These are phyloP conservation scores for Vicia villosa DNA, from an alignment of 306 rosid species.

Conservation along the genomic window DNA sequence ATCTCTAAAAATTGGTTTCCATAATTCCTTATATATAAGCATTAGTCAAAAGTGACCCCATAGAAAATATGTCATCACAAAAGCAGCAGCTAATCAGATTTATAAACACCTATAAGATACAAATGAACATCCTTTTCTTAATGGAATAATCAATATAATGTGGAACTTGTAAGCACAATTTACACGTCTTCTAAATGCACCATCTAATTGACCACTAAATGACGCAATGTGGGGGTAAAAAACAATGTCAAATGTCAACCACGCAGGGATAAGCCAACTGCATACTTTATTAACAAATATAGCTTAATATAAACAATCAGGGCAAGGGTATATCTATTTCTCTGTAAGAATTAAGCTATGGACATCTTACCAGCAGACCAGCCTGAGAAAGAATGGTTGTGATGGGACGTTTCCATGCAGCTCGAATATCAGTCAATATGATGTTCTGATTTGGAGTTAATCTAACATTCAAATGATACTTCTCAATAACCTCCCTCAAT, in stretches of 20 bases:
- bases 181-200: not conserved
- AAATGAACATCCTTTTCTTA: not conserved
- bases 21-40: slow-evolving; percentile 6
- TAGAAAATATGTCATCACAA: slow-evolving; percentile 6
- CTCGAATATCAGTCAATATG: slow-evolving; percentile 80
- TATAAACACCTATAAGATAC: slow-evolving; percentile 9
- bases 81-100: slow-evolving; percentile 21
- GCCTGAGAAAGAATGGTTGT: slow-evolving; percentile 84
- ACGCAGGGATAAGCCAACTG: slow-evolving; percentile 1
- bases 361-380: slow-evolving; percentile 86
- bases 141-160: not conserved
- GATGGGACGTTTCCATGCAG: slow-evolving; percentile 88
- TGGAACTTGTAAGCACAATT: not conserved
- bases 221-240: not conserved
- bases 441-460: slow-evolving; percentile 94
- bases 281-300: slow-evolving; percentile 11
- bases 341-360: slow-evolving; percentile 21
- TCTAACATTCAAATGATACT: slow-evolving; percentile 75
- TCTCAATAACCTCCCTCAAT: slow-evolving; percentile 87
- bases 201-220: slow-evolving; percentile 16
- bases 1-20: not conserved
- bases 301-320: slow-evolving; percentile 15
- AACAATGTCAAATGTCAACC: not conserved
- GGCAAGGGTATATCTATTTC: not conserved
- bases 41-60: not conserved